Evolutionary conservation across 2,329 filamentous ascomycete genomes (phyloP), one percentile per base, ranked within the genome.

Genomic region (Apiospora rasikravindrae): DNA sequence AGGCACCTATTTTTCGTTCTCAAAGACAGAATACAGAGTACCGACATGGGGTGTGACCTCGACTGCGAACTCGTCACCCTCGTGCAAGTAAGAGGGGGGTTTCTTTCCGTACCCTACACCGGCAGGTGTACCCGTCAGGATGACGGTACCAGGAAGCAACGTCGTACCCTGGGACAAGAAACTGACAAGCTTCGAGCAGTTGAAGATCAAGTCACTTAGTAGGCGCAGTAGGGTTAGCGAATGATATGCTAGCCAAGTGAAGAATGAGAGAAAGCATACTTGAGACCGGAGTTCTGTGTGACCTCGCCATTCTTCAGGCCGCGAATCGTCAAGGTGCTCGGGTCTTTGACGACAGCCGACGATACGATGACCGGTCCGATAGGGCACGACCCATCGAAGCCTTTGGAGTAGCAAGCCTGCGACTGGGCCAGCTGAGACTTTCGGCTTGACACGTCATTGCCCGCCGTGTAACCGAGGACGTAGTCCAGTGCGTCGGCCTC

Each of bases 401-500:
- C 87, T 80, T 90, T 90, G 33, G 87, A 89, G 77, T 86, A 90
- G 72, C 84, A 88, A 84, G 87, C 89, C 77, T 90, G 88, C 69
- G 82, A 83, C 77, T 87, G 85, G 29, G 84, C 82, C 75, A 87
- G 84, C 81, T 91, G 89, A 70, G 83, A 84, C 69, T 87, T 86
- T 4, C 89, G 86, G 73, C 87, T 88, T 2, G 89, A 91, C 8
- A 92, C 86, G 77, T 92, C 90, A 80, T 92, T 92, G 76, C 86
- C 86, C 29, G 86, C 86, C 0, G 89, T 90, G 78, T 92, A 92
- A 40, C 90, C 90, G 1, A 92, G 86, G 5, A 92, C 84, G 76
- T 91, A 90, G 74, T 87, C 84, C 69, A 89, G 77, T 6, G 89
- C 89, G 40, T 91, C 85, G 0, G 82, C 84, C 75, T 90, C 88